Evolutionary conservation across 352 stramenopile species (phyloP).

Genomic region (Phytophthora hybrid): DNA sequence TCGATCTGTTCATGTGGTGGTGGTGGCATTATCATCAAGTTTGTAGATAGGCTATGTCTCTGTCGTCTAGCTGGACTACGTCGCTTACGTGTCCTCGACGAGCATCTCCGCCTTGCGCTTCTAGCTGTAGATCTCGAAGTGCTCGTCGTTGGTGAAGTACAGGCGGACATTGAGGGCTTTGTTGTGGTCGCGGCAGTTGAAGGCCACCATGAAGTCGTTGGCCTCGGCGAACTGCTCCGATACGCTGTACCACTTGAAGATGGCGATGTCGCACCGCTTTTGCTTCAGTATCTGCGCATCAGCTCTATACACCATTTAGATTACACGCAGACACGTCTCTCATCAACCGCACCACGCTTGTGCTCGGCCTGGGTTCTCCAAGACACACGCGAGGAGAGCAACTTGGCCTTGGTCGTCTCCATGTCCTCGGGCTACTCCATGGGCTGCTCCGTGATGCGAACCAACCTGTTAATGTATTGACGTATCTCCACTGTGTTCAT

Average conservation of each 20-base stretch:
- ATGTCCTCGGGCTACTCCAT: constrained; percentile 72
- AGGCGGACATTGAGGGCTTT: constrained; percentile 83
- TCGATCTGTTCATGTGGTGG: not conserved
- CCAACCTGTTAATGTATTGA: too few species aligned
- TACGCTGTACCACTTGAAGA: constrained; percentile 72
- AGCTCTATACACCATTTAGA: not conserved
- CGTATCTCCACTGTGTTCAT: too few species aligned
- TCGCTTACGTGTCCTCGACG: constrained; percentile 22
- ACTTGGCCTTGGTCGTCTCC: constrained; percentile 75
- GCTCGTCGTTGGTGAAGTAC: constrained; percentile 80
- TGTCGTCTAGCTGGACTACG: not conserved
- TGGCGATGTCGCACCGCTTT: constrained; percentile 84
- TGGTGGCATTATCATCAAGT: not conserved
- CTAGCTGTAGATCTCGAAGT: constrained; percentile 75
- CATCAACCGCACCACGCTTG: constrained; percentile 39
- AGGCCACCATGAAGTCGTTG: constrained; percentile 74
- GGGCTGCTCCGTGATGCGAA: too few species aligned
- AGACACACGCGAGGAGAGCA: constrained; percentile 78
- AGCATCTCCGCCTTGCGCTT: constrained; percentile 67
- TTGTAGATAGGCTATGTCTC: too few species aligned
- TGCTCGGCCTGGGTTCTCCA: constrained; percentile 89
- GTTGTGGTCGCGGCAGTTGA: constrained; percentile 80
- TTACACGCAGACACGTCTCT: not conserved
- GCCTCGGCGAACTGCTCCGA: constrained; percentile 69
- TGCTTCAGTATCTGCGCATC: constrained; percentile 73